These are phyloP conservation scores for Lecanosticta acicola DNA, from an alignment of 2,329 filamentous ascomycete species.

Conservation along the genomic window DNA sequence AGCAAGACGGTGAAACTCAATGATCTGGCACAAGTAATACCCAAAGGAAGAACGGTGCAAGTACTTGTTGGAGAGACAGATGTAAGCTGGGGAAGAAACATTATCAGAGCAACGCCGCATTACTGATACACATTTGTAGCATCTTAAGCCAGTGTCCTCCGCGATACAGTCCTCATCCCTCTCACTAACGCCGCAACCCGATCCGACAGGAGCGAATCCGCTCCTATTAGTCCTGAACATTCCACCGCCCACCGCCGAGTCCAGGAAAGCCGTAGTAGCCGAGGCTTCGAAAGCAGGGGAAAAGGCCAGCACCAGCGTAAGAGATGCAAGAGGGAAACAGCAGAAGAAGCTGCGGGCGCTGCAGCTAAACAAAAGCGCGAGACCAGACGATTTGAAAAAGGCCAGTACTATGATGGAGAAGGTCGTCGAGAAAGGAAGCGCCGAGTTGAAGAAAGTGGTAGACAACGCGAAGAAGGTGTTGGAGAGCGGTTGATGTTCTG, in stretches of 20 bases:
- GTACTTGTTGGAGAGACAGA: conserved; percentile 61
- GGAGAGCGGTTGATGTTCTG: conserved; percentile 25
- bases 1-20: conserved; percentile 51
- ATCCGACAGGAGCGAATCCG: conserved; percentile 44
- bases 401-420: conserved; percentile 47
- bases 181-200: conserved; percentile 46
- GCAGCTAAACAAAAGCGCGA: conserved; percentile 38
- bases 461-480: conserved; percentile 46
- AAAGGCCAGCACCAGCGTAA: conserved; percentile 37
- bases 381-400: conserved; percentile 47
- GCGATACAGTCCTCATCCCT: conserved; percentile 50
- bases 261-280: conserved; percentile 30
- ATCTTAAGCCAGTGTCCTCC: conserved; percentile 50
- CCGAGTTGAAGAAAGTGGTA: conserved; percentile 46
- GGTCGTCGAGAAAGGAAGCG: conserved; percentile 44
- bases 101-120: neutral
- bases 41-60: conserved; percentile 56
- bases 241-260: conserved; percentile 54
- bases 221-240: conserved; percentile 51
- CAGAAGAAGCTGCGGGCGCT: conserved; percentile 46
- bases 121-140: conserved; percentile 33
- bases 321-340: conserved; percentile 42
- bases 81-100: conserved; percentile 37
- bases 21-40: conserved; percentile 62
- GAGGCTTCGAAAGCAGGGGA: conserved; percentile 39